A percentile compares a stretch with the other conserved stretches of the same genome.
phyloP scores from a whole-genome alignment of 2,329 filamentous ascomycete species.

The Microcyclosporella mali region DNA sequence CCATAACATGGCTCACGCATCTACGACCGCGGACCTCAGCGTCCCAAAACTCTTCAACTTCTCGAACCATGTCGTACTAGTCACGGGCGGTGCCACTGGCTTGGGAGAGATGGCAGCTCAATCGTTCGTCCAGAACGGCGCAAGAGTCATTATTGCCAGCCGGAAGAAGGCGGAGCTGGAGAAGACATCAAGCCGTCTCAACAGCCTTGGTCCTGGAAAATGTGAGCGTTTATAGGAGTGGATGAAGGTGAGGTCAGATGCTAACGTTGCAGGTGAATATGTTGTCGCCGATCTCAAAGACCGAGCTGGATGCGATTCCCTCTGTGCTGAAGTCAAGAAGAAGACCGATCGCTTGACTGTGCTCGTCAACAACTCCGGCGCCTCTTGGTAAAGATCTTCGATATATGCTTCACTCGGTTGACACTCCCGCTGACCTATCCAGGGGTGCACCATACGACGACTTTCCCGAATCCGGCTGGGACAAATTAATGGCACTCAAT shows the following conservation, averaged over 20 bases:
- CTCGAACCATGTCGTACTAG: slow-evolving; percentile 34
- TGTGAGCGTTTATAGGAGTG: slow-evolving; percentile 31
- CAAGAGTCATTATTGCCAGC: slow-evolving; percentile 38
- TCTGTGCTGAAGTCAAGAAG: slow-evolving; percentile 39
- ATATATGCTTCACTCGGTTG: not conserved
- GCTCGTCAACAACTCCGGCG: slow-evolving; percentile 44
- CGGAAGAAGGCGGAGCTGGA: slow-evolving; percentile 43
- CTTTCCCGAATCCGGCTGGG: slow-evolving; percentile 53
- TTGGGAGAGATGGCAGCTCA: slow-evolving; percentile 45
- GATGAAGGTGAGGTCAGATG: not conserved
- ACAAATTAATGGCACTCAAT: slow-evolving; percentile 45
- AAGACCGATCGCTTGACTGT: slow-evolving; percentile 42
- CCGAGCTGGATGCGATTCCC: slow-evolving; percentile 38
- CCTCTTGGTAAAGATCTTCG: slow-evolving; percentile 32
- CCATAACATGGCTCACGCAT: slow-evolving; percentile 29
- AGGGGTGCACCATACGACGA: slow-evolving; percentile 51
- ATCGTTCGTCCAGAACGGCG: slow-evolving; percentile 41
- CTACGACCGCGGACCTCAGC: slow-evolving; percentile 24
- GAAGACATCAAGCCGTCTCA: slow-evolving; percentile 36
- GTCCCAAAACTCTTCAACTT: slow-evolving; percentile 32
- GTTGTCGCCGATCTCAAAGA: slow-evolving; percentile 40
- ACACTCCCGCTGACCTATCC: not conserved
- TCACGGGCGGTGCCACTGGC: slow-evolving; percentile 42
- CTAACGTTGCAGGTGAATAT: slow-evolving; percentile 1
- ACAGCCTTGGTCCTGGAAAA: slow-evolving; percentile 39